phyloP scores from a whole-genome alignment of 495 filamentous ascomycete genomes.

The Acidiella bohemica region DNA sequence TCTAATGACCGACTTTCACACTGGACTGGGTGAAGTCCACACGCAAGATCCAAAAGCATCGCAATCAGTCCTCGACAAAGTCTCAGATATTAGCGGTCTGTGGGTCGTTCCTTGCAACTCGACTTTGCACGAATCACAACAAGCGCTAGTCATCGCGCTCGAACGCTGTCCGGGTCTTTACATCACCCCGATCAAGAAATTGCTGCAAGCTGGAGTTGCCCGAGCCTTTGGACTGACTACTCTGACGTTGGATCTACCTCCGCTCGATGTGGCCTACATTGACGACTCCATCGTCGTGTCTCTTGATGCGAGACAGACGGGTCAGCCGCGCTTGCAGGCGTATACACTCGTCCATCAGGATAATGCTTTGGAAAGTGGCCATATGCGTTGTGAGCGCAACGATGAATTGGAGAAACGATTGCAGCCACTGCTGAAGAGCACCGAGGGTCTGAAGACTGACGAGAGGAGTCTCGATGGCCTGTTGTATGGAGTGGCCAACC shows the following conservation, averaged over 20 bases:
- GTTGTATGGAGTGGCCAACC: slow-evolving; percentile 56
- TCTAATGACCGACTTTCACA: background rate
- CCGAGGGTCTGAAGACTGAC: slow-evolving; percentile 1
- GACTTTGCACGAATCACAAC: background rate
- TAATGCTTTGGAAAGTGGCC: background rate
- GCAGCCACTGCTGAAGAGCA: background rate
- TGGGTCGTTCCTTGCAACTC: slow-evolving; percentile 7
- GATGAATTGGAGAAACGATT: background rate
- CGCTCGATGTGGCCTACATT: slow-evolving; percentile 5
- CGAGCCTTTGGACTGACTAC: background rate
- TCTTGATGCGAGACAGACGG: slow-evolving; percentile 4
- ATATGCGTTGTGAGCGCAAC: background rate
- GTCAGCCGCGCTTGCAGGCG: slow-evolving; percentile 3
- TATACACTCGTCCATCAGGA: background rate
- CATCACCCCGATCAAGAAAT: background rate
- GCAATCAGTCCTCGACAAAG: slow-evolving; percentile 1
- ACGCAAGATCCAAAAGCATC: background rate
- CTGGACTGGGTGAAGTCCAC: background rate
- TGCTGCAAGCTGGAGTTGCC: background rate
- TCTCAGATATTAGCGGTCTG: slow-evolving; percentile 13
- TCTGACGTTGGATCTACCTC: background rate
- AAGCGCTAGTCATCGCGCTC: background rate
- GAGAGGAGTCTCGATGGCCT: slow-evolving; percentile 39
- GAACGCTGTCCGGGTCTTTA: background rate
- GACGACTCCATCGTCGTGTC: slow-evolving; percentile 4